Evolutionary conservation across 148 eudicot species (phyloP).

Genomic region (Cornus controversa): DNA sequence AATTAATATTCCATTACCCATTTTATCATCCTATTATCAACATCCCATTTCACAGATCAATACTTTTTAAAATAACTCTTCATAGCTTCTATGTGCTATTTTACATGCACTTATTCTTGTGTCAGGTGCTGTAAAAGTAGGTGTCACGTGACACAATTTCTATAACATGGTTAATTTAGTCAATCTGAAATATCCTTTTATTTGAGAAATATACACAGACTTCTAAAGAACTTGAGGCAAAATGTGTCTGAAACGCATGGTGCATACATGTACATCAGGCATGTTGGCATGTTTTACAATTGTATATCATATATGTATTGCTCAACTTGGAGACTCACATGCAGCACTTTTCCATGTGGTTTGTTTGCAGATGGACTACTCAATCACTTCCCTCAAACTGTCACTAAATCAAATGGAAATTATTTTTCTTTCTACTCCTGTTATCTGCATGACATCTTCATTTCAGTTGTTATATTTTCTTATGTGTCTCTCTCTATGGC

Average conservation of each 20-base stretch:
- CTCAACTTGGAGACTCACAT: not conserved
- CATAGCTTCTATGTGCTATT: not conserved
- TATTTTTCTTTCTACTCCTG: not conserved
- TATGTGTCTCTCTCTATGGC: conserved; percentile 14
- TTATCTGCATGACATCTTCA: not conserved
- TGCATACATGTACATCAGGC: conserved; percentile 6
- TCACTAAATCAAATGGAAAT: not conserved
- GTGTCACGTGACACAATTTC: not conserved
- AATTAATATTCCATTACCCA: not conserved
- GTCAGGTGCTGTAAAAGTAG: not conserved
- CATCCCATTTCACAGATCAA: not conserved
- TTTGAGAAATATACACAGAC: not conserved
- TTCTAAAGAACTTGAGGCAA: not conserved
- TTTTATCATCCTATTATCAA: not conserved
- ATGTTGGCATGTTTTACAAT: not conserved
- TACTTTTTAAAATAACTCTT: not conserved
- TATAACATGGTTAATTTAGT: not conserved
- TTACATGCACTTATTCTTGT: not conserved
- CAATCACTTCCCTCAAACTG: not conserved
- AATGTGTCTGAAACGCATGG: not conserved
- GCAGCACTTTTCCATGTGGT: not conserved
- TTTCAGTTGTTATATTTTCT: conserved; percentile 17
- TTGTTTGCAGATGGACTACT: not conserved
- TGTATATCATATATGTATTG: not conserved
- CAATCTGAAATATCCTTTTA: not conserved